phyloP scores from a whole-genome alignment of 192 early-diverging fungal species.

The Rhizophagus prolifer region DNA sequence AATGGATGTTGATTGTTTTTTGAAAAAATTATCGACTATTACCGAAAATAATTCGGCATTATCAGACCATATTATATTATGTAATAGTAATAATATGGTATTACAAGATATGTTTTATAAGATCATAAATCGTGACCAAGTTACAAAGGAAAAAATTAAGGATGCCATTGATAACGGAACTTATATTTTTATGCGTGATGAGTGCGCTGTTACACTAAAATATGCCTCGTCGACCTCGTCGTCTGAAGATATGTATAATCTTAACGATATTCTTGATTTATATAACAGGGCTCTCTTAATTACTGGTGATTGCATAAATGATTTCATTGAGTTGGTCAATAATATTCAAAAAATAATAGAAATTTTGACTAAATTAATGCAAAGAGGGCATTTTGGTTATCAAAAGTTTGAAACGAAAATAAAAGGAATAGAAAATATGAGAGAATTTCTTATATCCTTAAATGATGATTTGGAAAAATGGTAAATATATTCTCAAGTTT shows the following conservation, averaged over 20 bases:
- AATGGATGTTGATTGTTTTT: neutral
- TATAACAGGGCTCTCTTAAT: neutral
- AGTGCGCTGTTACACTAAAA: constrained; percentile 3
- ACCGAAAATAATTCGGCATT: neutral
- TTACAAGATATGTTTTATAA: constrained; percentile 14
- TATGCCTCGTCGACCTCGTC: neutral
- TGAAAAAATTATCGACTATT: neutral
- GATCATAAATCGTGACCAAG: no score
- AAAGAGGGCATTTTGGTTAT: constrained; percentile 29
- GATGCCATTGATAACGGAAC: constrained; percentile 14
- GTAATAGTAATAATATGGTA: constrained; percentile 20
- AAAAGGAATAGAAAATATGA: neutral
- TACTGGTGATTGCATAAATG: neutral
- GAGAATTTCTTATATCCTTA: constrained; percentile 5
- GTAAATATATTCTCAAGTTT: constrained; percentile 14
- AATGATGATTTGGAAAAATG: constrained; percentile 21
- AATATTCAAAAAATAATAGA: constrained; percentile 6
- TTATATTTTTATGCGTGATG: constrained; percentile 17
- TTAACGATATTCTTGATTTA: neutral
- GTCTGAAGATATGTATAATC: neutral
- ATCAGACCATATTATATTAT: constrained; percentile 7
- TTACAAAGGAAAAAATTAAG: no score
- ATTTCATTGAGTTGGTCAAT: constrained; percentile 13
- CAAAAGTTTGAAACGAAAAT: constrained; percentile 1
- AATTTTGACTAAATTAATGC: constrained; percentile 22